These are phyloP conservation scores for Bryoerythrophyllum caledonicum DNA, from an alignment of 225 moss, liverwort and hornwort species.

Conservation along the genomic window DNA sequence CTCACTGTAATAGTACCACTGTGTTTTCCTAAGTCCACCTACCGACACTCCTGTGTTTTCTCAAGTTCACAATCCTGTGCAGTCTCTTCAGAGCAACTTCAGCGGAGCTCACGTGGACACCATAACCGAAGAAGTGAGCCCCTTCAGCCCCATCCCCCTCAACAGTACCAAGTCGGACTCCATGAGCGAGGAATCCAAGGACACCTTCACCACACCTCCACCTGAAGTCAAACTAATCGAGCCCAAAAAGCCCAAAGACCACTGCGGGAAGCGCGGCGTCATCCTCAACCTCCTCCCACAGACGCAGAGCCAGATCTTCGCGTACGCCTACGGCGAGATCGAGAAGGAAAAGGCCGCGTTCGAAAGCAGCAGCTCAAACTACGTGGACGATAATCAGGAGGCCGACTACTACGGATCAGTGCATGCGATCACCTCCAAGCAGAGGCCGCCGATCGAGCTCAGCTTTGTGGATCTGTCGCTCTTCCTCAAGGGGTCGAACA, in stretches of 20 bases:
- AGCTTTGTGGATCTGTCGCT: constrained; percentile 70
- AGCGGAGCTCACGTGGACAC: background rate
- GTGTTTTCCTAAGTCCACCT: too few relatives aligned
- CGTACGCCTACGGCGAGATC: constrained; percentile 79
- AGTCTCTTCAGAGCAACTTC: too few relatives aligned
- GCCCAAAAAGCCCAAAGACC: background rate
- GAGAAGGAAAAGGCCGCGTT: constrained; percentile 60
- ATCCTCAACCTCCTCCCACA: constrained; percentile 35
- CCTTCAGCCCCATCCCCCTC: constrained; percentile 16
- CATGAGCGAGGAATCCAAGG: background rate
- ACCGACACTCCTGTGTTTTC: too few relatives aligned
- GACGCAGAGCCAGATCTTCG: constrained; percentile 64
- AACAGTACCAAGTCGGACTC: background rate
- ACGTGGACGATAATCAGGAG: constrained; percentile 16
- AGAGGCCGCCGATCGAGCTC: constrained; percentile 63
- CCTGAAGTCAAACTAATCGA: too few relatives aligned
- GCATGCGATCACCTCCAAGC: constrained; percentile 13
- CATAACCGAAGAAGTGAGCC: constrained; percentile 26
- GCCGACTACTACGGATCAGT: constrained; percentile 29
- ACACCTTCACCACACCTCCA: too few relatives aligned
- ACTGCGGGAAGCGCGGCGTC: constrained; percentile 17
- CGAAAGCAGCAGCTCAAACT: constrained; percentile 11
- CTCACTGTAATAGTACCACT: too few relatives aligned
- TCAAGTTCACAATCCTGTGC: too few relatives aligned
- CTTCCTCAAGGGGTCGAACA: constrained; percentile 67